A percentile compares a stretch with the other conserved stretches of the same genome.
These are phyloP conservation scores for Saitozyma podzolica DNA, from an alignment of 768 basidiomycete species.

Conservation along the genomic window DNA sequence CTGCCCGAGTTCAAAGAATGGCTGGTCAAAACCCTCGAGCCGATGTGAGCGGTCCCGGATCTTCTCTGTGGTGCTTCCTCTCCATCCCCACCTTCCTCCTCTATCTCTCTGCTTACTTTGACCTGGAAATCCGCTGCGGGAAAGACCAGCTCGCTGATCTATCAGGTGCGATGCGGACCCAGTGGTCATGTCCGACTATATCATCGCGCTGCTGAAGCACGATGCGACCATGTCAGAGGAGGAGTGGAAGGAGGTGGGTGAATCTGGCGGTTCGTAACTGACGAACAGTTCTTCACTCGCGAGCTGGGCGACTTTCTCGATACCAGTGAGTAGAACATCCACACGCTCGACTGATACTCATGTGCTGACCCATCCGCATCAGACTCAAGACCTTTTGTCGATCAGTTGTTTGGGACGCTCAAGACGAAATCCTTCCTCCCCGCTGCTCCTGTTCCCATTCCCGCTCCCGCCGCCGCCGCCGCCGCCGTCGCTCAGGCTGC, in stretches of 20 bases:
- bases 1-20: conserved; percentile 74
- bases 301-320: conserved; percentile 93
- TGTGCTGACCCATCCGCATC: conserved; percentile 47
- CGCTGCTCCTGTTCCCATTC: conserved; percentile 10
- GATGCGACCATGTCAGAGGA: conserved; percentile 67
- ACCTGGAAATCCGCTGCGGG: too few species aligned
- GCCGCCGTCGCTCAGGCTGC: not conserved
- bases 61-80: too few species aligned
- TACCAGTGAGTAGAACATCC: conserved; percentile 61
- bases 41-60: conserved; percentile 66
- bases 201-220: conserved; percentile 88
- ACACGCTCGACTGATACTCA: conserved; percentile 9
- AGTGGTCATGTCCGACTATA: conserved; percentile 86
- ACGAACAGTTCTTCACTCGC: conserved; percentile 55
- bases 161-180: conserved; percentile 94
- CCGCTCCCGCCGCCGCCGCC: conserved; percentile 9
- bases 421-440: conserved; percentile 39
- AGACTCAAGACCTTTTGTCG: conserved; percentile 72
- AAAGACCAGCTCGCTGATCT: conserved; percentile 9
- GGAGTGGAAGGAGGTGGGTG: conserved; percentile 72
- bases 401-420: conserved; percentile 79
- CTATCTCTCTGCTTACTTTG: too few species aligned
- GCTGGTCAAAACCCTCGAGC: conserved; percentile 84
- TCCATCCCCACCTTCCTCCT: too few species aligned
- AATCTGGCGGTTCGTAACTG: conserved; percentile 1